Evolutionary conservation across 2,329 filamentous ascomycete species (phyloP).

Genomic region (Talaromyces sp.): DNA sequence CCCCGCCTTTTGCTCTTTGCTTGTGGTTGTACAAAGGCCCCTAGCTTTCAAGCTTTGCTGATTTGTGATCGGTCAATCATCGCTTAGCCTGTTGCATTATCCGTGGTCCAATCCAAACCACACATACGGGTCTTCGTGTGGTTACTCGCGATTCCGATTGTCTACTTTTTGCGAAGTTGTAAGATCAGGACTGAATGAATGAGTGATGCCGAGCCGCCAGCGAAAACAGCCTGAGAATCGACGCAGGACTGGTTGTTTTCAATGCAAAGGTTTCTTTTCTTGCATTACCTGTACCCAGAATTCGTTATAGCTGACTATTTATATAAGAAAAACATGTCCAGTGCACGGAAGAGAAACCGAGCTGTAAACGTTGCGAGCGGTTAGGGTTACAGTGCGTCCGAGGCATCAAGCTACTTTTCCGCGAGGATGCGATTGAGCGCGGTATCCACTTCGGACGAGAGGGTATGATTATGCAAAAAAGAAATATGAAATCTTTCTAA

Average conservation of each 20-base stretch:
- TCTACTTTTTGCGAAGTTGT: neutral
- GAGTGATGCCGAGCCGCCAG: constrained; percentile 18
- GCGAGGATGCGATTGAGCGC: constrained; percentile 32
- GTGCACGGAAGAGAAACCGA: constrained; percentile 31
- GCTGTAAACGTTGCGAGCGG: constrained; percentile 28
- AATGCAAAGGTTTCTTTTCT: constrained; percentile 25
- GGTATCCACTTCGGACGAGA: constrained; percentile 26
- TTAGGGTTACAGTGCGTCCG: constrained; percentile 25
- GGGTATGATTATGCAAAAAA: constrained; percentile 17
- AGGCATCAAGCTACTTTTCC: constrained; percentile 28
- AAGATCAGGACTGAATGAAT: neutral
- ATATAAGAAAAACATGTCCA: constrained; percentile 28
- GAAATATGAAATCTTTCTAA: neutral
- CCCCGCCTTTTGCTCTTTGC: neutral
- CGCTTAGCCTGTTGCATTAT: neutral
- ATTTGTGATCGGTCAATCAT: constrained; percentile 6
- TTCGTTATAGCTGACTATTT: neutral
- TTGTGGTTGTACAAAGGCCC: constrained; percentile 4
- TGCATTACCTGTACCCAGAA: neutral
- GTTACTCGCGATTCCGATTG: neutral
- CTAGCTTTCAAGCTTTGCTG: neutral
- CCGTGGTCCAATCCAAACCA: neutral
- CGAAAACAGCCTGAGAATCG: constrained; percentile 22
- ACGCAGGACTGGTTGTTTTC: constrained; percentile 27
- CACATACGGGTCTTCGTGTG: neutral